Evolutionary conservation across 2,329 filamentous ascomycete species (phyloP).

Genomic region (Xylariales sp.): DNA sequence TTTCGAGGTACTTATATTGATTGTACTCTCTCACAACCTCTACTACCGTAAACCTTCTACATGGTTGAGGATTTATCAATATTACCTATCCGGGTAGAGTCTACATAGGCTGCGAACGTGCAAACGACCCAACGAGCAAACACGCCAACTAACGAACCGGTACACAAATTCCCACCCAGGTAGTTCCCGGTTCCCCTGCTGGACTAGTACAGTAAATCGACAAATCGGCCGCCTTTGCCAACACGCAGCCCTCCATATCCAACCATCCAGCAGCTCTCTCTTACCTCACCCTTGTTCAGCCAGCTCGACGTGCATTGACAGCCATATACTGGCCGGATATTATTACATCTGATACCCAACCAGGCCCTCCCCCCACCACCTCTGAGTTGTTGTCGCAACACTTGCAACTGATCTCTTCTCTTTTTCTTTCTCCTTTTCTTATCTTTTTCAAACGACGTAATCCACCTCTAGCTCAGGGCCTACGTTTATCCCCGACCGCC

Average conservation of each 20-base stretch:
- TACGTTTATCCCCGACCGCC: slow-evolving; percentile 4
- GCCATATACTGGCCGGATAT: slow-evolving; percentile 43
- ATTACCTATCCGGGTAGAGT: slow-evolving; percentile 3
- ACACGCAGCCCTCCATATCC: slow-evolving; percentile 35
- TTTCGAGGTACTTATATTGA: background rate
- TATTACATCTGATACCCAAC: slow-evolving; percentile 47
- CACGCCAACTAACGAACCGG: slow-evolving; percentile 21
- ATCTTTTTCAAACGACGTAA: slow-evolving; percentile 39
- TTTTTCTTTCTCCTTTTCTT: slow-evolving; percentile 33
- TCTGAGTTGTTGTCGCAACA: slow-evolving; percentile 41
- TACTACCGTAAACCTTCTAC: slow-evolving; percentile 18
- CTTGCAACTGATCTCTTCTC: slow-evolving; percentile 36
- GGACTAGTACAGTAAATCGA: slow-evolving; percentile 12
- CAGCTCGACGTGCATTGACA: slow-evolving; percentile 45
- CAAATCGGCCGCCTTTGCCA: slow-evolving; percentile 35
- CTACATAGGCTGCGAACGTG: too few species aligned
- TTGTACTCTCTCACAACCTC: slow-evolving; percentile 5
- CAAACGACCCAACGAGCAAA: slow-evolving; percentile 29
- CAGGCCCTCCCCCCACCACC: slow-evolving; percentile 38
- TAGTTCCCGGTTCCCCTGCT: slow-evolving; percentile 1
- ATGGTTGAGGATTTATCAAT: background rate
- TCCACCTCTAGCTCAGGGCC: slow-evolving; percentile 26
- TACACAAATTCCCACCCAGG: slow-evolving; percentile 9
- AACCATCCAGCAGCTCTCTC: slow-evolving; percentile 1
- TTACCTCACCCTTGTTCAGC: slow-evolving; percentile 31